phyloP scores from a whole-genome alignment of 2,329 filamentous ascomycete genomes.

The Fusarium clavum region DNA sequence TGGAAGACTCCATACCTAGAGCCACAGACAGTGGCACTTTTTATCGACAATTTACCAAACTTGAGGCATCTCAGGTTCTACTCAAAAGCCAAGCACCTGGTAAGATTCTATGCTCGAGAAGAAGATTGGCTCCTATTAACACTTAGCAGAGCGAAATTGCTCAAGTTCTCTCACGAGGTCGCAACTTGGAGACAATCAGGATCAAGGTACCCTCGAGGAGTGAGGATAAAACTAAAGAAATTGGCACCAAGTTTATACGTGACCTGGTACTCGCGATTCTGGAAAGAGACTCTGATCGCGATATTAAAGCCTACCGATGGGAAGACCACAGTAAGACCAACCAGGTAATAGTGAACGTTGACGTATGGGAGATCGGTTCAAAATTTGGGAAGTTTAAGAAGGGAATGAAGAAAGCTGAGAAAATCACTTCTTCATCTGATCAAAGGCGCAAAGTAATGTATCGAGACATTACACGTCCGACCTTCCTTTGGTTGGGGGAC shows the following conservation, averaged over 20 bases:
- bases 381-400: conserved; percentile 12
- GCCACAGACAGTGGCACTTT: conserved; percentile 4
- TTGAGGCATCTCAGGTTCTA: conserved; percentile 26
- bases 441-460: conserved; percentile 7
- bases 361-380: conserved; percentile 22
- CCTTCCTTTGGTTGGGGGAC: background rate
- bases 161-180: conserved; percentile 3
- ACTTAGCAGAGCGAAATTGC: conserved; percentile 19
- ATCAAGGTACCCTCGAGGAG: background rate
- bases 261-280: conserved; percentile 9
- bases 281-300: background rate
- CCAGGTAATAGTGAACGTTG: background rate
- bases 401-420: conserved; percentile 13
- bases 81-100: conserved; percentile 10
- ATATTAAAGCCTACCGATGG: conserved; percentile 5
- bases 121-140: background rate
- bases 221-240: background rate
- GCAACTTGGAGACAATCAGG: conserved; percentile 13
- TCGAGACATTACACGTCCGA: conserved; percentile 1
- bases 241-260: background rate
- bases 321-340: conserved; percentile 30
- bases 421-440: background rate
- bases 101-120: background rate
- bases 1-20: conserved; percentile 21
- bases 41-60: conserved; percentile 22